Percentiles rank a stretch among this genome's conserved stretches.
These are phyloP conservation scores for Fonsecaea pedrosoi DNA, from an alignment of 2,329 filamentous ascomycete genomes.

Conservation along the genomic window DNA sequence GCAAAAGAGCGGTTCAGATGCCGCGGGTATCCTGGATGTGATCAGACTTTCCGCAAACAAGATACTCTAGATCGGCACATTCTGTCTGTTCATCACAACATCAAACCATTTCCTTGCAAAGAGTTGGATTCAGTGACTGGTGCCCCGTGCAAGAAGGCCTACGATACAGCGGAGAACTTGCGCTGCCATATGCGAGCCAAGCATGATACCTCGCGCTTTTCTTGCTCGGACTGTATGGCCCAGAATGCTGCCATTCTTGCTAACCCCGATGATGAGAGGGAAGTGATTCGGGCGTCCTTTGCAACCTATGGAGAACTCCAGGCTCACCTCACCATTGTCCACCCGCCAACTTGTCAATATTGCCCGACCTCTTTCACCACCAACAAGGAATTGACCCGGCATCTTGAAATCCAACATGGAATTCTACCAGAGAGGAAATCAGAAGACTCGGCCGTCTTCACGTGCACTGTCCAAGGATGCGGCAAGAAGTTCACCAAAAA, in stretches of 20 bases:
- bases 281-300: slow-evolving; percentile 63
- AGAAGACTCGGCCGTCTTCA: slow-evolving; percentile 53
- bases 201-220: slow-evolving; percentile 74
- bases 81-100: slow-evolving; percentile 73
- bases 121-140: slow-evolving; percentile 61
- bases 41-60: slow-evolving; percentile 83
- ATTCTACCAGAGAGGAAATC: slow-evolving; percentile 49
- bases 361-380: slow-evolving; percentile 74
- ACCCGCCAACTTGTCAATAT: slow-evolving; percentile 74
- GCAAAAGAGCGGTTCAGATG: slow-evolving; percentile 78
- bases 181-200: slow-evolving; percentile 72
- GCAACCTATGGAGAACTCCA: slow-evolving; percentile 74
- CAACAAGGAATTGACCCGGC: slow-evolving; percentile 72
- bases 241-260: slow-evolving; percentile 46
- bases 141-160: slow-evolving; percentile 69
- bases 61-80: slow-evolving; percentile 85
- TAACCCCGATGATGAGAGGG: slow-evolving; percentile 42
- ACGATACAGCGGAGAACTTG: slow-evolving; percentile 74
- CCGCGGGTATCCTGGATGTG: slow-evolving; percentile 71
- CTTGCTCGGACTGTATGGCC: slow-evolving; percentile 74
- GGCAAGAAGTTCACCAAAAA: slow-evolving; percentile 78
- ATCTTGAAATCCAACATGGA: slow-evolving; percentile 79
- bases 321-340: slow-evolving; percentile 73
- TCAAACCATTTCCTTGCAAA: slow-evolving; percentile 74
- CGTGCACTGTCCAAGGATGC: slow-evolving; percentile 73